Evolutionary conservation across 768 basidiomycete species (phyloP).

Genomic region (Termitomyces sp.): DNA sequence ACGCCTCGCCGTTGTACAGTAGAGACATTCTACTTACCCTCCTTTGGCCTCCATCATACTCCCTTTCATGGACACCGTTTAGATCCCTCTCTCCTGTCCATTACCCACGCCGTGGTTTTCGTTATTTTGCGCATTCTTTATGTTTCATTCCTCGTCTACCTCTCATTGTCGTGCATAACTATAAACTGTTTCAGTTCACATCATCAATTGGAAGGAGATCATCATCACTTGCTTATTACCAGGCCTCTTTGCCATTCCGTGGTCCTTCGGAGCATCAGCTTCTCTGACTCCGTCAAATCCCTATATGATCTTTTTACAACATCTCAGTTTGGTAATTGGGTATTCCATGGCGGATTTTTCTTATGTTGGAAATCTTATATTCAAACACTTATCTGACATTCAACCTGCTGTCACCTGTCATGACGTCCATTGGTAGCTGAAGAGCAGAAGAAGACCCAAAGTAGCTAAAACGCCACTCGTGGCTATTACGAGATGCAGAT

Average conservation of each 20-base stretch:
- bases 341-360: not conserved
- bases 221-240: not conserved
- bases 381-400: too few species aligned
- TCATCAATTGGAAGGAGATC: not conserved
- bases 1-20: conserved; percentile 6
- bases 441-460: not conserved
- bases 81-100: conserved; percentile 12
- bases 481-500: not conserved
- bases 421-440: not conserved
- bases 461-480: not conserved
- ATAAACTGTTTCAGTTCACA: conserved; percentile 13
- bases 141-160: conserved; percentile 15
- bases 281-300: not conserved
- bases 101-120: conserved; percentile 33
- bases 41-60: conserved; percentile 13
- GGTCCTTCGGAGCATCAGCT: not conserved
- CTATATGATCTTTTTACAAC: not conserved
- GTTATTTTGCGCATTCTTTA: conserved; percentile 30
- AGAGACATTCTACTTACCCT: conserved; percentile 11
- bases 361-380: not conserved
- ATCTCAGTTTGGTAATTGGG: not conserved
- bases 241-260: not conserved
- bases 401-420: not conserved
- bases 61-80: conserved; percentile 16
- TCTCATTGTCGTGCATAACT: conserved; percentile 14